phyloP scores from a whole-genome alignment of 2,329 filamentous ascomycete genomes.

The Nemania sp. region DNA sequence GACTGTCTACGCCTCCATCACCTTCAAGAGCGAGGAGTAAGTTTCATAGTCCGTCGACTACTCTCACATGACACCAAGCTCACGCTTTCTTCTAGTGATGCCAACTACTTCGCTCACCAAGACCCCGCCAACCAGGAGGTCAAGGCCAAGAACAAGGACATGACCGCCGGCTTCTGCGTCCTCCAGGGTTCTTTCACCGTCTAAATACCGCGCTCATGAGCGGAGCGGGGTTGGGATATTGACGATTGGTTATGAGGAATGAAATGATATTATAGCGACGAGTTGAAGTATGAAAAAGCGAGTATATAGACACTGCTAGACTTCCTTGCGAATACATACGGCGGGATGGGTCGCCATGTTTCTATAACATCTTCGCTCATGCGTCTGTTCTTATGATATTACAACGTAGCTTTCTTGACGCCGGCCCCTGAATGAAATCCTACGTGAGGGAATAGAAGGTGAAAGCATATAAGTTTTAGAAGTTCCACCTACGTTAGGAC shows the following conservation, averaged over 20 bases:
- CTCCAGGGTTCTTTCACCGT: slow-evolving; percentile 31
- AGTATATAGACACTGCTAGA: slow-evolving; percentile 22
- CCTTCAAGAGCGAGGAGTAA: slow-evolving; percentile 36
- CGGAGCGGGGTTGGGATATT: background rate
- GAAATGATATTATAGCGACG: slow-evolving; percentile 22
- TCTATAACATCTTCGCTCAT: background rate
- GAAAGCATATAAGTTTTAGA: background rate
- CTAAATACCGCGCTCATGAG: slow-evolving; percentile 7
- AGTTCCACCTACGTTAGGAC: background rate
- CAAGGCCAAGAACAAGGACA: slow-evolving; percentile 30
- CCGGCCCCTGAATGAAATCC: background rate
- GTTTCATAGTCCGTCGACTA: background rate
- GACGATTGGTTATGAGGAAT: slow-evolving; percentile 27
- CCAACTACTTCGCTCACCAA: slow-evolving; percentile 37
- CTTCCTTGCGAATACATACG: slow-evolving; percentile 15
- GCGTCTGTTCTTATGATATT: background rate
- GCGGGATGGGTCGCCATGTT: slow-evolving; percentile 8
- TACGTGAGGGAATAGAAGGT: background rate
- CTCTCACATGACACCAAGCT: background rate
- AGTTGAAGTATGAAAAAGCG: background rate
- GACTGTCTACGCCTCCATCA: slow-evolving; percentile 37
- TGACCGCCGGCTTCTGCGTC: slow-evolving; percentile 25
- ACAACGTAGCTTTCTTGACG: background rate
- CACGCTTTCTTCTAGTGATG: slow-evolving; percentile 26
- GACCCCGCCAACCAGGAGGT: slow-evolving; percentile 37